Percentiles rank a stretch among this genome's conserved stretches.
These are phyloP conservation scores for Termitomyces bulborhizus DNA, from an alignment of 768 basidiomycete species.

Conservation along the genomic window DNA sequence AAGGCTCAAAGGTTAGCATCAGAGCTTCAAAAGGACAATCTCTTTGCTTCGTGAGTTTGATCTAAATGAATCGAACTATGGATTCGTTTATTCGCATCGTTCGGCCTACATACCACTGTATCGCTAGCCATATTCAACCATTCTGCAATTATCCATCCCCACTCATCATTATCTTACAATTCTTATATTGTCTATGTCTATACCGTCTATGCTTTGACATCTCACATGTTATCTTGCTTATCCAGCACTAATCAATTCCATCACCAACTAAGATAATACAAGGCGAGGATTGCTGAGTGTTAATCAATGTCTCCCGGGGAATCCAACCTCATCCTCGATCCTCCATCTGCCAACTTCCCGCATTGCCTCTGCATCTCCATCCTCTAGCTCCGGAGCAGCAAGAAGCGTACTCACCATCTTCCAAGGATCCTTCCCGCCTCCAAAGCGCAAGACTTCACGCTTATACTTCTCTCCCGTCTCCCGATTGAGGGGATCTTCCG, in stretches of 20 bases:
- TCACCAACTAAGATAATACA: not conserved
- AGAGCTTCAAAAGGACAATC: constrained; percentile 13
- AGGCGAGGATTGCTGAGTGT: not conserved
- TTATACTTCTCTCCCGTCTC: constrained; percentile 80
- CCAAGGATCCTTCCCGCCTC: constrained; percentile 94
- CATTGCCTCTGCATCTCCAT: constrained; percentile 83
- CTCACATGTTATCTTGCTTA: too few species aligned
- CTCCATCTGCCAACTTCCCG: constrained; percentile 85
- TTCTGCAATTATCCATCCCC: not conserved
- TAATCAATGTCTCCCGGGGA: constrained; percentile 52
- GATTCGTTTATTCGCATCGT: too few species aligned
- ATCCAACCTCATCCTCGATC: constrained; percentile 66
- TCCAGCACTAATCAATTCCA: too few species aligned
- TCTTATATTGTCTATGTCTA: too few species aligned
- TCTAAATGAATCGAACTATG: too few species aligned
- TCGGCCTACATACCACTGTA: too few species aligned
- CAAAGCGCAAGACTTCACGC: constrained; percentile 64
- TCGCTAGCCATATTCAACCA: not conserved
- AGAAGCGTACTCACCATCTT: constrained; percentile 77
- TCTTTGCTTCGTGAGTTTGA: too few species aligned
- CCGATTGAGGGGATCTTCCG: constrained; percentile 57
- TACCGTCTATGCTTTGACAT: too few species aligned
- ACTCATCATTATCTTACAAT: too few species aligned
- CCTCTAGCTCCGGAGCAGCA: constrained; percentile 50
- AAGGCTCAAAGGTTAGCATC: constrained; percentile 24